Evolutionary conservation across 805 yeast species (phyloP).

Genomic region (Yamadazyma kitorensis): DNA sequence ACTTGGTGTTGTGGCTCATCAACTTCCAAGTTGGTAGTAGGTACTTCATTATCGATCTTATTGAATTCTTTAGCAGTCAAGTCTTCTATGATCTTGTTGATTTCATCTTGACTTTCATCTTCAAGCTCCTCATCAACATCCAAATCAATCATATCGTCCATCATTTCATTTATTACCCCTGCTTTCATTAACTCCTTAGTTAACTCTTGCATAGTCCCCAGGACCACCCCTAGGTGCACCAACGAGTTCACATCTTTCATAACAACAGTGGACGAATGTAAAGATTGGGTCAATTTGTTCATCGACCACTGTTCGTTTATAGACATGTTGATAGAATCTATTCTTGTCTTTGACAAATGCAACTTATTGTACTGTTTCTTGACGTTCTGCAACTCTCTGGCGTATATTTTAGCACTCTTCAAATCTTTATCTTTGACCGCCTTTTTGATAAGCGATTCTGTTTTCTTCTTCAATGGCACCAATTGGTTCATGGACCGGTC

Average conservation of each 20-base stretch:
- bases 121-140: constrained; percentile 63
- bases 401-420: constrained; percentile 74
- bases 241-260: constrained; percentile 87
- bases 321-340: constrained; percentile 84
- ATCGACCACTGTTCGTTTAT: constrained; percentile 88
- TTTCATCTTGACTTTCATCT: constrained; percentile 63
- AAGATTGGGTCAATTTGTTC: constrained; percentile 76
- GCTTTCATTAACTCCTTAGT: constrained; percentile 83
- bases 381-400: constrained; percentile 73
- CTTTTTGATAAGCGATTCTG: constrained; percentile 70
- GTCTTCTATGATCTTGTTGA: constrained; percentile 53
- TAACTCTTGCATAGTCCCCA: constrained; percentile 78
- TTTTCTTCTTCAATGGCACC: constrained; percentile 61
- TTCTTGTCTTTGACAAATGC: constrained; percentile 77
- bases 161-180: constrained; percentile 91
- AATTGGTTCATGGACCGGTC: constrained; percentile 73
- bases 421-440: constrained; percentile 75
- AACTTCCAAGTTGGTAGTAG: constrained; percentile 21
- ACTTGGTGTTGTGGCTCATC: constrained; percentile 14
- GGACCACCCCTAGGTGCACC: constrained; percentile 74
- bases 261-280: constrained; percentile 72
- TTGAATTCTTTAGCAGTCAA: constrained; percentile 40
- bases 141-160: constrained; percentile 80
- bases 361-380: constrained; percentile 73
- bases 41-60: constrained; percentile 33